Conservation (phyloP, 768 basidiomycete genomes). For the Termitomyces heimii region DNA sequence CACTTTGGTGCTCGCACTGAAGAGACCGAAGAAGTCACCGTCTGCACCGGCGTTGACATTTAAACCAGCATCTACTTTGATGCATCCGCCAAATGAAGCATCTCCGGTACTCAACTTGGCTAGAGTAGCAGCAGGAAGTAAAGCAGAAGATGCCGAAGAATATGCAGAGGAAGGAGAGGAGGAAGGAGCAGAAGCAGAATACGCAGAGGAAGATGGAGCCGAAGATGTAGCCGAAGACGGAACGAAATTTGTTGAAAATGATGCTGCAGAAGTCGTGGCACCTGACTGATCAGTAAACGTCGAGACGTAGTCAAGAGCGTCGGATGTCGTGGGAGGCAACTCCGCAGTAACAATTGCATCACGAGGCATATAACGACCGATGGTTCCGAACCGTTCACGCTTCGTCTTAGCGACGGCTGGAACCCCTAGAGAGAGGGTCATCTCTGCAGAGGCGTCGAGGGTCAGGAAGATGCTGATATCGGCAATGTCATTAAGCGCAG, state of each 20-base stretch:
- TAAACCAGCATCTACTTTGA: slow-evolving; percentile 25
- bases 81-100: slow-evolving; percentile 25
- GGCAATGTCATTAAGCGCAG: slow-evolving; percentile 29
- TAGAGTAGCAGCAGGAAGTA: not conserved
- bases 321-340: not conserved
- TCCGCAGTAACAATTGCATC: not conserved
- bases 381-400: not conserved
- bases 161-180: not conserved
- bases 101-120: slow-evolving; percentile 2
- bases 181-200: not conserved
- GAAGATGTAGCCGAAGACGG: not conserved
- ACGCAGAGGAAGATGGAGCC: not conserved
- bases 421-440: slow-evolving; percentile 22
- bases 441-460: slow-evolving; percentile 30
- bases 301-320: not conserved
- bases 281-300: not conserved
- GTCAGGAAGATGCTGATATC: slow-evolving; percentile 35
- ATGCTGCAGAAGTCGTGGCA: not conserved
- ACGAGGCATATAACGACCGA: slow-evolving; percentile 4
- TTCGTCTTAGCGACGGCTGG: slow-evolving; percentile 7
- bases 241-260: not conserved
- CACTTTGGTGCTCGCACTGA: slow-evolving; percentile 17
- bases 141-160: not conserved
- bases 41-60: slow-evolving; percentile 26
- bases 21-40: slow-evolving; percentile 24